Conservation (phyloP, 148 eudicot genomes). For the Tetragonia tetragonoides region DNA sequence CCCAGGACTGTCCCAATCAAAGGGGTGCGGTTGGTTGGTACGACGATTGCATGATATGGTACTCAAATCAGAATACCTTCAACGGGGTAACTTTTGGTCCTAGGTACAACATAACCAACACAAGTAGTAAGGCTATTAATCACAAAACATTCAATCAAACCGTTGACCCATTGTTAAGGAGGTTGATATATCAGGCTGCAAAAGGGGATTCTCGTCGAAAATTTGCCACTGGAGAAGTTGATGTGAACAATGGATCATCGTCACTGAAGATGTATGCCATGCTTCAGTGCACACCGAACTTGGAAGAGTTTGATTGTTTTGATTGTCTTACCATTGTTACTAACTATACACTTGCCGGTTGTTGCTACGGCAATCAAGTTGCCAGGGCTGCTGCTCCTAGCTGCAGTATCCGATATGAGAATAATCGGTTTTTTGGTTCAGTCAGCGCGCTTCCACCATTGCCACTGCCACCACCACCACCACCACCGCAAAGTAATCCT, state of each 20-base stretch:
- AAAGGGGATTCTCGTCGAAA: slow-evolving; percentile 12
- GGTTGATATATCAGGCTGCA: slow-evolving; percentile 1
- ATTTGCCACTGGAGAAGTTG: slow-evolving; percentile 19
- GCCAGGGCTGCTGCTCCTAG: neutral
- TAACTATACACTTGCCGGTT: neutral
- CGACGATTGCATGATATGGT: slow-evolving; percentile 12
- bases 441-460: neutral
- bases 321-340: neutral
- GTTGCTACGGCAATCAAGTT: neutral
- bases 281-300: slow-evolving; percentile 1
- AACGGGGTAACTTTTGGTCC: neutral
- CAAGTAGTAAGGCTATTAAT: neutral
- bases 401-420: slow-evolving; percentile 8
- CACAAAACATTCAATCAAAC: neutral
- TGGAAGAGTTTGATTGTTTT: slow-evolving; percentile 5
- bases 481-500: neutral
- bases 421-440: neutral
- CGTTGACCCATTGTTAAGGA: slow-evolving; percentile 1
- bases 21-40: slow-evolving; percentile 13
- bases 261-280: neutral
- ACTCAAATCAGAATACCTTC: slow-evolving; percentile 12
- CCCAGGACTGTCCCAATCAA: neutral
- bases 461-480: neutral
- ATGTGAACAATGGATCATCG: neutral
- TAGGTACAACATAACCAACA: neutral